Conservation (phyloP, 169 alveolate species). For the Babesia ovata region DNA sequence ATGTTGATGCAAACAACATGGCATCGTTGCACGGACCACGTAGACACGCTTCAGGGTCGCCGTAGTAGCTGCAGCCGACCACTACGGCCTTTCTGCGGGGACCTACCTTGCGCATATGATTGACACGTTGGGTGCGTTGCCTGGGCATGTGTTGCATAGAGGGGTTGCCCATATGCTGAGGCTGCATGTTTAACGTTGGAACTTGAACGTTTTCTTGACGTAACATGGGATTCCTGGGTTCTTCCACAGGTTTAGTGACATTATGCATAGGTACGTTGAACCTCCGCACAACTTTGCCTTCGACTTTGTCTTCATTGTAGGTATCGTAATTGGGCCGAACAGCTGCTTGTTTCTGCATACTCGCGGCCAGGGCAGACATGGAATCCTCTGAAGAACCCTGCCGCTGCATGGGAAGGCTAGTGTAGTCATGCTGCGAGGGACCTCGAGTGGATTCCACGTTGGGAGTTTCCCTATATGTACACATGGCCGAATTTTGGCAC, state of each 20-base stretch:
- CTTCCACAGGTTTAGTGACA: not conserved
- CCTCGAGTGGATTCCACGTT: too few relatives aligned
- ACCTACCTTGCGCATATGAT: constrained; percentile 3
- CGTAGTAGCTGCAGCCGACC: constrained; percentile 84
- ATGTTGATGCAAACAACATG: constrained; percentile 79
- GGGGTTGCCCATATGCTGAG: not conserved
- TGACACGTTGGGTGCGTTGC: not conserved
- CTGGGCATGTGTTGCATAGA: not conserved
- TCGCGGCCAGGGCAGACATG: too few relatives aligned
- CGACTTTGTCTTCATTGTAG: not conserved
- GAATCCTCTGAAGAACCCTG: too few relatives aligned
- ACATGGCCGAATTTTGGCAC: too few relatives aligned
- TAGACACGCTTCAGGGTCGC: constrained; percentile 69
- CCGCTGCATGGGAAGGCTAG: too few relatives aligned
- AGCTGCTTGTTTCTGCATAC: too few relatives aligned
- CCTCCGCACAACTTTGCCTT: constrained; percentile 4
- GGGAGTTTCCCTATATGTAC: too few relatives aligned
- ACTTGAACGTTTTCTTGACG: not conserved
- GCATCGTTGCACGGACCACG: constrained; percentile 90
- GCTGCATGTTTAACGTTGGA: not conserved
- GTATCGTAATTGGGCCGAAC: not conserved
- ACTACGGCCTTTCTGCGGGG: constrained; percentile 81
- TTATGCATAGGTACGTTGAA: not conserved
- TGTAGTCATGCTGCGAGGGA: too few relatives aligned
- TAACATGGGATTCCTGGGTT: not conserved